Evolutionary conservation across 352 stramenopile species (phyloP).

Genomic region (Aphanomyces euteiches): DNA sequence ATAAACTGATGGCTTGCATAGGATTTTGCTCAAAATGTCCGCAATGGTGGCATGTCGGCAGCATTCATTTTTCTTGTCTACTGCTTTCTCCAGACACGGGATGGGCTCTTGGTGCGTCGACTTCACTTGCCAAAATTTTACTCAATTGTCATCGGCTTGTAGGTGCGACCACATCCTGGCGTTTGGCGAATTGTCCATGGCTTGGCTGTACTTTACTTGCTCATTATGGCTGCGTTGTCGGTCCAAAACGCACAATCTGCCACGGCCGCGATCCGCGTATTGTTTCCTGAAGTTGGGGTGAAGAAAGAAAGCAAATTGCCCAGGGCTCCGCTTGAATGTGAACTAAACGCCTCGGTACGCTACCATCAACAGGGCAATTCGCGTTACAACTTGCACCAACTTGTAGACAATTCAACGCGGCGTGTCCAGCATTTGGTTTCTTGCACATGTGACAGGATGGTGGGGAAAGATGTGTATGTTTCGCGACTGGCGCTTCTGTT

Average conservation of each 20-base stretch:
- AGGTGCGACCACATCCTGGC: slow-evolving; percentile 63
- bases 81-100: slow-evolving; percentile 78
- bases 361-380: background rate
- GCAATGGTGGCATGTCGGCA: slow-evolving; percentile 56
- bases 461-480: slow-evolving; percentile 94
- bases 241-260: slow-evolving; percentile 66
- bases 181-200: slow-evolving; percentile 78
- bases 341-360: slow-evolving; percentile 52
- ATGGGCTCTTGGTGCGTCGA: slow-evolving; percentile 64
- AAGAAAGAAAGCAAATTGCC: slow-evolving; percentile 31
- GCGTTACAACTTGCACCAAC: background rate
- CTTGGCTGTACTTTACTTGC: slow-evolving; percentile 70
- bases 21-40: slow-evolving; percentile 61
- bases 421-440: slow-evolving; percentile 79
- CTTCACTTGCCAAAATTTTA: background rate
- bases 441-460: slow-evolving; percentile 82
- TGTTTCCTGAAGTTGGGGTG: slow-evolving; percentile 70
- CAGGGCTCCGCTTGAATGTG: slow-evolving; percentile 46
- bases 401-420: slow-evolving; percentile 55
- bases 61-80: slow-evolving; percentile 79
- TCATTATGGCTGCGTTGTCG: slow-evolving; percentile 59
- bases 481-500: slow-evolving; percentile 90
- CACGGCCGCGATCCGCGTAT: slow-evolving; percentile 59
- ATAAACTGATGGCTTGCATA: slow-evolving; percentile 29
- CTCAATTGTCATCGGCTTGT: background rate